Evolutionary conservation across 306 rosid species (phyloP).

Genomic region (Vachellia pachyceras): DNA sequence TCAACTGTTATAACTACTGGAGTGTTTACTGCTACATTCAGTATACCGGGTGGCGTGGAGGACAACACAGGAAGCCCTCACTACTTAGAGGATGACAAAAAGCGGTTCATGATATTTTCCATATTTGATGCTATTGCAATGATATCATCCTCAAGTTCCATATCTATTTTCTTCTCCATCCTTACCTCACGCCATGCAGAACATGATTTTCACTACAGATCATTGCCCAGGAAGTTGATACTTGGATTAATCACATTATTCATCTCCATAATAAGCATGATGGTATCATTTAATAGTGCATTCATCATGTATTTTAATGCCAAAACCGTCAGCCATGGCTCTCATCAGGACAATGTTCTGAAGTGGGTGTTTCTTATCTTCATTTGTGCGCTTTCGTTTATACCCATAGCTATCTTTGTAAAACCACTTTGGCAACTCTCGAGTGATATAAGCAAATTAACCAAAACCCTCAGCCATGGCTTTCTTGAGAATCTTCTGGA

Average conservation of each 20-base stretch:
- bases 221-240: no score
- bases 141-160: conserved; percentile 44
- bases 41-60: conserved; percentile 38
- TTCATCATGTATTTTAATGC: no score
- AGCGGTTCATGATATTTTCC: conserved; percentile 29
- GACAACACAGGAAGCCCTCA: conserved; percentile 18
- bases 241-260: no score
- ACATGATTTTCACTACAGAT: no score
- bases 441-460: background rate
- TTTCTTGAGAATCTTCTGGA: no score
- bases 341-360: no score
- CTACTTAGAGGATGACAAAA: background rate
- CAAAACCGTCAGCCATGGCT: no score
- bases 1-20: conserved; percentile 47
- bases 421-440: background rate
- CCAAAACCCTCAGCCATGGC: no score
- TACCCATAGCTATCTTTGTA: background rate
- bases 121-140: conserved; percentile 53
- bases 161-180: no score
- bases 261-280: no score
- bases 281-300: no score
- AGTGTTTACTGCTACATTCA: conserved; percentile 46
- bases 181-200: no score
- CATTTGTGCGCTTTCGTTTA: background rate
- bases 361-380: background rate